phyloP scores from a whole-genome alignment of 169 alveolate species.

The Babesia ovata region DNA sequence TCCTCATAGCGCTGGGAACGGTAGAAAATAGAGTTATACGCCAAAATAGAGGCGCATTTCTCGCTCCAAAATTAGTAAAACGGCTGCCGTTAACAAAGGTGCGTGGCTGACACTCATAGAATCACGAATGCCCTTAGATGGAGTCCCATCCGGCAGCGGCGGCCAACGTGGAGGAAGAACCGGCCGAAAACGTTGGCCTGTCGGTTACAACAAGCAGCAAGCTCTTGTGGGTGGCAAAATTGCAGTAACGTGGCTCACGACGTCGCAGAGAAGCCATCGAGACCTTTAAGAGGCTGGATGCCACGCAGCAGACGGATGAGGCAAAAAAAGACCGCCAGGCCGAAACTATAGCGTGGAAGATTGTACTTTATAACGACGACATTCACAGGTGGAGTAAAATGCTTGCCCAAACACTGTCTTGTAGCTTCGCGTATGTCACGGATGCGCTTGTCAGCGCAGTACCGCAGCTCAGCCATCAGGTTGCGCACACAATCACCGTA shows the following conservation, averaged over 20 bases:
- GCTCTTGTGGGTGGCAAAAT: no score
- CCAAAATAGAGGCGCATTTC: neutral
- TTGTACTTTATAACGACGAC: conserved; percentile 84
- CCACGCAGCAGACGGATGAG: conserved; percentile 13
- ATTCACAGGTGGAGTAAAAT: conserved; percentile 77
- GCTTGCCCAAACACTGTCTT: neutral
- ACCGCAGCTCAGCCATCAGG: conserved; percentile 78
- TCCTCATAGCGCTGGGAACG: neutral
- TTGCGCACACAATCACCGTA: conserved; percentile 81
- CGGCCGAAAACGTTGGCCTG: no score
- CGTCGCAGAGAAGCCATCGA: conserved; percentile 29
- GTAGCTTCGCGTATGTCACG: conserved; percentile 79
- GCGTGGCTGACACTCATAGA: neutral
- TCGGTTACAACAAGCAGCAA: no score
- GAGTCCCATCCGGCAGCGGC: conserved; percentile 1
- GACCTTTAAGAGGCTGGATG: neutral
- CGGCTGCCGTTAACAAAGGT: conserved; percentile 2
- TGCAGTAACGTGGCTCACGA: neutral
- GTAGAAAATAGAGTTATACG: neutral
- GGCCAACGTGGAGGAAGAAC: neutral
- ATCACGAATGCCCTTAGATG: conserved; percentile 2
- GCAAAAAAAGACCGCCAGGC: conserved; percentile 69
- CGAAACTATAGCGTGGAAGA: conserved; percentile 80
- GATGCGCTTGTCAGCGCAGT: conserved; percentile 73
- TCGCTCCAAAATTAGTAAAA: neutral